Evolutionary conservation across 2,329 filamentous ascomycete species (phyloP).

Genomic region (Fusarium floridanum): DNA sequence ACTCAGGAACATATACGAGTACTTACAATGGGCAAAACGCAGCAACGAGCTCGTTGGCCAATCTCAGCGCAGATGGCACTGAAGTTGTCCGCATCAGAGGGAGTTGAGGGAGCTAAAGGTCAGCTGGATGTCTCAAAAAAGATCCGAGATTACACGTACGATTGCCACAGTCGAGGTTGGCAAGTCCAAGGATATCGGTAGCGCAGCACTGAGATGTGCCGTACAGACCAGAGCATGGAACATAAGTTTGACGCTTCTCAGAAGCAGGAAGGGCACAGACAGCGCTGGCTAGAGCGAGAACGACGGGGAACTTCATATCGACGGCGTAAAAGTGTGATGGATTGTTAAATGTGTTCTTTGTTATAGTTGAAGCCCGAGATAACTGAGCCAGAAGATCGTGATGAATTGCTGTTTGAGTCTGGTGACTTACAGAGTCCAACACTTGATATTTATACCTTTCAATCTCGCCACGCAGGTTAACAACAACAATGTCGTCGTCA

Average conservation of each 20-base stretch:
- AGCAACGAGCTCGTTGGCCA: conserved; percentile 70
- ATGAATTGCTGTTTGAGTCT: background rate
- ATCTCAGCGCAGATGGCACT: conserved; percentile 59
- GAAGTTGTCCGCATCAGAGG: conserved; percentile 58
- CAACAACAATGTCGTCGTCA: background rate
- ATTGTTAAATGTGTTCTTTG: too few species aligned
- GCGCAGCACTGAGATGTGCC: conserved; percentile 68
- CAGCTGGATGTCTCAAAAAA: too few species aligned
- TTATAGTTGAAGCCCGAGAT: too few species aligned
- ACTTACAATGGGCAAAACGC: conserved; percentile 62
- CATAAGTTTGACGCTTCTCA: conserved; percentile 53
- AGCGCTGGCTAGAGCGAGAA: conserved; percentile 44
- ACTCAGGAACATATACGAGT: fast-evolving
- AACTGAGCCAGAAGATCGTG: too few species aligned
- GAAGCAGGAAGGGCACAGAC: conserved; percentile 47
- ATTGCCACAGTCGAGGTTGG: conserved; percentile 67
- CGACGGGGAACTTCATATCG: conserved; percentile 51
- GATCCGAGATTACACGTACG: too few species aligned
- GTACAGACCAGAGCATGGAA: conserved; percentile 59
- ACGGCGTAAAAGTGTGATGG: background rate
- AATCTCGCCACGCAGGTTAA: background rate
- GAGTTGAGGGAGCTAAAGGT: conserved; percentile 46
- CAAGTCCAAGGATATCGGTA: conserved; percentile 70
- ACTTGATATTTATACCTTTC: conserved; percentile 21
- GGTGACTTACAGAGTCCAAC: background rate